A percentile compares a stretch with the other conserved stretches of the same genome.
These are phyloP conservation scores for Lasiosphaeria miniovina DNA, from an alignment of 495 filamentous ascomycete species.

Conservation along the genomic window DNA sequence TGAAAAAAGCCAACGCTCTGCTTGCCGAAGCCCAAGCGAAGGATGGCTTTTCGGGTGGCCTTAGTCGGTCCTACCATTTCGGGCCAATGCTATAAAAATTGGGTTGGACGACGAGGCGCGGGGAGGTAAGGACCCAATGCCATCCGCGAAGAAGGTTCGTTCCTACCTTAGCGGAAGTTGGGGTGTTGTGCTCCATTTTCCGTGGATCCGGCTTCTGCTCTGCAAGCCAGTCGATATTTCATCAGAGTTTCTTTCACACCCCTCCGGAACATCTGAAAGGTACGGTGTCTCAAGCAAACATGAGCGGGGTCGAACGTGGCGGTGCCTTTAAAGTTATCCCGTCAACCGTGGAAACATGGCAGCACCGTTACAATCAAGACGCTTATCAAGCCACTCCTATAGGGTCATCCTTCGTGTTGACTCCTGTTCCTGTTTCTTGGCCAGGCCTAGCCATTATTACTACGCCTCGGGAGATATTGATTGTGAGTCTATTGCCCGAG, in stretches of 20 bases:
- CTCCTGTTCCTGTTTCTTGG: not conserved
- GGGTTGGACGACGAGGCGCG: too few species aligned
- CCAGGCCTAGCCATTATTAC: too few species aligned
- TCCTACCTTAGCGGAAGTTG: too few species aligned
- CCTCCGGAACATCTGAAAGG: too few species aligned
- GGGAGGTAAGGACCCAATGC: too few species aligned
- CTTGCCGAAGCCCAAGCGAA: conserved; percentile 14
- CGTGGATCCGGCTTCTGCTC: too few species aligned
- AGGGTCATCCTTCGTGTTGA: not conserved
- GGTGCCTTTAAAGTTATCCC: conserved; percentile 18
- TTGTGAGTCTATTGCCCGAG: too few species aligned
- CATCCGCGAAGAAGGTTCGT: too few species aligned
- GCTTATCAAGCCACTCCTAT: conserved; percentile 1
- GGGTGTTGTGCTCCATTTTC: too few species aligned
- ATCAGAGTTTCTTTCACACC: too few species aligned
- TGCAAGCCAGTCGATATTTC: too few species aligned
- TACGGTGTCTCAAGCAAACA: not conserved
- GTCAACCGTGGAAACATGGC: not conserved
- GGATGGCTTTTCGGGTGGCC: not conserved
- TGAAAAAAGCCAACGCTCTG: conserved; percentile 20
- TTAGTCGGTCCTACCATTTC: not conserved
- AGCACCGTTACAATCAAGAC: not conserved
- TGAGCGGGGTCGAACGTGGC: conserved; percentile 14
- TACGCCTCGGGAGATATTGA: too few species aligned
- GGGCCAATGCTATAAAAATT: not conserved